These are phyloP conservation scores for Fusarium newnesense DNA, from an alignment of 2,329 filamentous ascomycete genomes.

Conservation along the genomic window DNA sequence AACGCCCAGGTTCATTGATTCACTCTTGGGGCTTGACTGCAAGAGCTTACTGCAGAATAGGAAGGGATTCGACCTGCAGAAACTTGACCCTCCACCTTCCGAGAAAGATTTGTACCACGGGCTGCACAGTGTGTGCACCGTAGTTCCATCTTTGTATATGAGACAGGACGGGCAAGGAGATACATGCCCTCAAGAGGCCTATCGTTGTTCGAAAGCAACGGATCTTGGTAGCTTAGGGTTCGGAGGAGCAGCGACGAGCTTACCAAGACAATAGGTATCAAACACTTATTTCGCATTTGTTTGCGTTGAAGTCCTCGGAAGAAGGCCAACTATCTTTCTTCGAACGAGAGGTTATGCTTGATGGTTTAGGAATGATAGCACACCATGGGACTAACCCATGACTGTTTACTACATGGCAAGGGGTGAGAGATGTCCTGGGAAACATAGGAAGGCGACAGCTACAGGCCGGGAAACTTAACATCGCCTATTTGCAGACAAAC, in stretches of 20 bases:
- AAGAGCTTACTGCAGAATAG: slow-evolving; percentile 51
- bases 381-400: background rate
- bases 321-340: slow-evolving; percentile 30
- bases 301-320: slow-evolving; percentile 29
- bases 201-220: slow-evolving; percentile 51
- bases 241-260: slow-evolving; percentile 45
- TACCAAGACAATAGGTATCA: slow-evolving; percentile 45
- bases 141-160: slow-evolving; percentile 51
- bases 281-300: slow-evolving; percentile 47
- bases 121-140: slow-evolving; percentile 49
- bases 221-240: slow-evolving; percentile 53
- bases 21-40: slow-evolving; percentile 48
- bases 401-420: background rate
- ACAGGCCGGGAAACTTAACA: background rate
- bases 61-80: slow-evolving; percentile 48
- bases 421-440: background rate
- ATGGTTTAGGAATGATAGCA: background rate
- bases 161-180: slow-evolving; percentile 48
- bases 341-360: background rate
- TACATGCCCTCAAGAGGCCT: slow-evolving; percentile 47
- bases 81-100: slow-evolving; percentile 46
- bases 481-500: background rate
- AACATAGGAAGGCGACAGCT: background rate
- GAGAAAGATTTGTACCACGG: slow-evolving; percentile 46
- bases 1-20: slow-evolving; percentile 47